phyloP scores from a whole-genome alignment of 2,329 filamentous ascomycete species.

The Cordyceps sp. region DNA sequence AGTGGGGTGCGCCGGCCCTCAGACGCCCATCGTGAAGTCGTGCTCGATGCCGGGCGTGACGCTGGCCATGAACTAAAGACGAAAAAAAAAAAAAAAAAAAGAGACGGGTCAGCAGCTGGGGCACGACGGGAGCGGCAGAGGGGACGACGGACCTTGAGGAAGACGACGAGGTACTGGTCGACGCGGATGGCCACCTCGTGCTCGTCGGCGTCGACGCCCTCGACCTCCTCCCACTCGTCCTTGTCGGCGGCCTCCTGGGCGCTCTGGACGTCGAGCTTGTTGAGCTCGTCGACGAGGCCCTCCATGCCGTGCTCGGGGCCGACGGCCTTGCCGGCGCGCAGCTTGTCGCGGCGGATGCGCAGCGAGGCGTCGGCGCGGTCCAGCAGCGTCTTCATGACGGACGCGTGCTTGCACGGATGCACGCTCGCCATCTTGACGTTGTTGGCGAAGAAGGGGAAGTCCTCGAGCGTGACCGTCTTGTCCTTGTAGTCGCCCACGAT shows the following conservation, averaged over 20 bases:
- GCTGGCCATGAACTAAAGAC: slow-evolving; percentile 52
- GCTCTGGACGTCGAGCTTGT: slow-evolving; percentile 41
- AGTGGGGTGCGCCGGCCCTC: too few relatives aligned
- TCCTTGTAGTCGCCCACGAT: slow-evolving; percentile 95
- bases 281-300: slow-evolving; percentile 69
- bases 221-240: slow-evolving; percentile 50
- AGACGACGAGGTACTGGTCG: slow-evolving; percentile 79
- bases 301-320: slow-evolving; percentile 50
- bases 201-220: slow-evolving; percentile 45
- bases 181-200: slow-evolving; percentile 65
- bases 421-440: slow-evolving; percentile 92
- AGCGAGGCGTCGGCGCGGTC: slow-evolving; percentile 89
- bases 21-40: slow-evolving; percentile 94
- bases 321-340: slow-evolving; percentile 38
- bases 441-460: slow-evolving; percentile 88
- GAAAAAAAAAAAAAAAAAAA: neutral
- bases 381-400: slow-evolving; percentile 93
- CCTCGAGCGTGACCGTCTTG: slow-evolving; percentile 95
- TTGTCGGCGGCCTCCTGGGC: slow-evolving; percentile 33
- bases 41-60: slow-evolving; percentile 96
- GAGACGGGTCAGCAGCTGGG: neutral
- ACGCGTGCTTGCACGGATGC: slow-evolving; percentile 92
- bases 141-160: slow-evolving; percentile 48
- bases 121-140: neutral
- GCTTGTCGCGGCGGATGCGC: slow-evolving; percentile 72